These are phyloP conservation scores for Fusarium secorum DNA, from an alignment of 2,329 filamentous ascomycete genomes.

Conservation along the genomic window DNA sequence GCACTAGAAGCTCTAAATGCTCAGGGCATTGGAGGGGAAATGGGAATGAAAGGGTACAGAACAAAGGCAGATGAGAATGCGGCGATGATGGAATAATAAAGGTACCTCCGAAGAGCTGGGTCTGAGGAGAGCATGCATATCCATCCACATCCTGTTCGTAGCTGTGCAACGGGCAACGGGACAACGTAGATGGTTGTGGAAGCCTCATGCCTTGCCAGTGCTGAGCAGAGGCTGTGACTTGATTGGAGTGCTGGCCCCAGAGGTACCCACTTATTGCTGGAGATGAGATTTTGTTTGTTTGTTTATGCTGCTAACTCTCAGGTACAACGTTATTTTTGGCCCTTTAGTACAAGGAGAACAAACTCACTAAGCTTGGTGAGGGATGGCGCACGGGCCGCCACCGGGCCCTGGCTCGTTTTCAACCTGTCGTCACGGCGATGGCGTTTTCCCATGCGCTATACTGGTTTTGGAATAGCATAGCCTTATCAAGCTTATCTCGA, in stretches of 20 bases:
- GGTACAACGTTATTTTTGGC: slow-evolving; percentile 38
- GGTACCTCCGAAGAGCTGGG: slow-evolving; percentile 26
- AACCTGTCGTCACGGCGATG: slow-evolving; percentile 48
- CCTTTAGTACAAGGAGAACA: slow-evolving; percentile 34
- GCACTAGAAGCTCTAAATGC: slow-evolving; percentile 1
- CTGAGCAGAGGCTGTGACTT: slow-evolving; percentile 29
- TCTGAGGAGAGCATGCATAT: slow-evolving; percentile 7
- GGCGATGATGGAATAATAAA: slow-evolving; percentile 37
- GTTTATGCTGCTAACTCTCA: slow-evolving; percentile 42
- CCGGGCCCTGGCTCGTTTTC: slow-evolving; percentile 18
- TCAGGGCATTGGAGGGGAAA: not conserved
- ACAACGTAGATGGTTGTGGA: slow-evolving; percentile 33
- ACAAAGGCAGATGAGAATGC: slow-evolving; percentile 12
- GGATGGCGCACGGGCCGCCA: slow-evolving; percentile 38
- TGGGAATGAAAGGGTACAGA: slow-evolving; percentile 4
- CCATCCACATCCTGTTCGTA: slow-evolving; percentile 27
- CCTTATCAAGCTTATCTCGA: slow-evolving; percentile 12
- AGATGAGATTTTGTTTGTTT: slow-evolving; percentile 48
- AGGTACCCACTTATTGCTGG: slow-evolving; percentile 28
- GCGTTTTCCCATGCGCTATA: slow-evolving; percentile 27
- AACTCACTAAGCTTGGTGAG: slow-evolving; percentile 25
- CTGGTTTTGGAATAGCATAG: not conserved
- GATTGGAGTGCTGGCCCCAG: slow-evolving; percentile 18
- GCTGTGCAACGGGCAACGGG: slow-evolving; percentile 44
- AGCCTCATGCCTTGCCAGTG: slow-evolving; percentile 24